Evolutionary conservation across 192 early-diverging fungal species (phyloP).

Genomic region (Chytriomyces hyalinus): DNA sequence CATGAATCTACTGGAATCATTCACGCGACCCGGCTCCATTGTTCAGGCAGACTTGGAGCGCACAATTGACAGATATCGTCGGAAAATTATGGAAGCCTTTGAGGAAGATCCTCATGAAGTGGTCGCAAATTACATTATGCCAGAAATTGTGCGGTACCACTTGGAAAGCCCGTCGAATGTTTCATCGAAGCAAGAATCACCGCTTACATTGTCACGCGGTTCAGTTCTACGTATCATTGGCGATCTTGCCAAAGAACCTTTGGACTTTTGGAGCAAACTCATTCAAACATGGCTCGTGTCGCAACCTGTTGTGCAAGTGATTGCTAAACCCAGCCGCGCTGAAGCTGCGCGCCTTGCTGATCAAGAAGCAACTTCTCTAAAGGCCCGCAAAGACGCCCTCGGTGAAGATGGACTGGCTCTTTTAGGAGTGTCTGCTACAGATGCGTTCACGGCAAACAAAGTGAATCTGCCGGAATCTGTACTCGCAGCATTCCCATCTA

Average conservation of each 20-base stretch:
- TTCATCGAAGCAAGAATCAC: not conserved
- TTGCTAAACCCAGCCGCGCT: constrained; percentile 57
- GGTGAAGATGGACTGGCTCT: constrained; percentile 57
- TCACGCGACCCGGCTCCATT: constrained; percentile 26
- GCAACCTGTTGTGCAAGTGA: constrained; percentile 60
- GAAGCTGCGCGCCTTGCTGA: constrained; percentile 56
- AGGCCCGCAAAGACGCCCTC: constrained; percentile 42
- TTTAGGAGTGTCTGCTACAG: constrained; percentile 37
- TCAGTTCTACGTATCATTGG: constrained; percentile 62
- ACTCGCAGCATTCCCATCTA: constrained; percentile 66
- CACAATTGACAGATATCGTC: constrained; percentile 45
- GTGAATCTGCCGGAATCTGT: constrained; percentile 59
- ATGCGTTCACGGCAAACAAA: constrained; percentile 56
- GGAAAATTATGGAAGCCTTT: constrained; percentile 63
- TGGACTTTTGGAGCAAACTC: constrained; percentile 62
- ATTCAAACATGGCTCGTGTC: constrained; percentile 62
- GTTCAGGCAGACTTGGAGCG: constrained; percentile 26
- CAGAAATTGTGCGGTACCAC: constrained; percentile 53
- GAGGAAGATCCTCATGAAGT: constrained; percentile 71
- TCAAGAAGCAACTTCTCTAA: constrained; percentile 47
- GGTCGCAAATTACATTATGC: constrained; percentile 57
- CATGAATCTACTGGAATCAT: constrained; percentile 37
- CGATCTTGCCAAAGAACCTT: constrained; percentile 54
- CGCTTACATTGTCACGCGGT: constrained; percentile 52
- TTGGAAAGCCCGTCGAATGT: not conserved